These are phyloP conservation scores for Solanum raphanifolium DNA, from an alignment of 257 asterid species.

Conservation along the genomic window DNA sequence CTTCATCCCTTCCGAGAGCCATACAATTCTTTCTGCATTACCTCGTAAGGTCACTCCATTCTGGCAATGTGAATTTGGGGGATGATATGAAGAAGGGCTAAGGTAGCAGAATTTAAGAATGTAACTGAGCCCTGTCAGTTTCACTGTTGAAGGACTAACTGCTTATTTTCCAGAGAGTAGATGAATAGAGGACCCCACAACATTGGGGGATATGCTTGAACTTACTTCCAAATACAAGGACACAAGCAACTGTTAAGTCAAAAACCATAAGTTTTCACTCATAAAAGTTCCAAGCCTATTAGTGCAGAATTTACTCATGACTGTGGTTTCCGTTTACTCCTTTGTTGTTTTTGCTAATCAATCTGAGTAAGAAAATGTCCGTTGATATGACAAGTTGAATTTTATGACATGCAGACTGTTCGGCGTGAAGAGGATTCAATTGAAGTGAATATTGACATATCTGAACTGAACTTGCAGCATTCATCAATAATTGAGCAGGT, in stretches of 20 bases:
- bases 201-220: not conserved
- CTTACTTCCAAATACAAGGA: not conserved
- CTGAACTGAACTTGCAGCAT: constrained; percentile 39
- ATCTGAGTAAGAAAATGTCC: not conserved
- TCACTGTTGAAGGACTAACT: not conserved
- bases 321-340: not conserved
- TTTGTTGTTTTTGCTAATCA: not conserved
- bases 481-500: constrained; percentile 37
- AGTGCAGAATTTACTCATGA: not conserved
- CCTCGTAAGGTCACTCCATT: not conserved
- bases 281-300: not conserved
- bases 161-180: not conserved
- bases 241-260: not conserved
- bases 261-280: not conserved
- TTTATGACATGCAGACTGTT: constrained; percentile 30
- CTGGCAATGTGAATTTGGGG: not conserved
- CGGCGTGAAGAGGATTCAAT: constrained; percentile 38
- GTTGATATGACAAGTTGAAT: not conserved
- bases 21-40: not conserved
- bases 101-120: not conserved
- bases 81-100: not conserved
- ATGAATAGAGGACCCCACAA: not conserved
- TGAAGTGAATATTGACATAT: constrained; percentile 38
- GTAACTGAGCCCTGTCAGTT: not conserved
- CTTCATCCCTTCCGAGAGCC: not conserved